These are phyloP conservation scores for Penicillium pancosmium DNA, from an alignment of 495 filamentous ascomycete species.

Conservation along the genomic window DNA sequence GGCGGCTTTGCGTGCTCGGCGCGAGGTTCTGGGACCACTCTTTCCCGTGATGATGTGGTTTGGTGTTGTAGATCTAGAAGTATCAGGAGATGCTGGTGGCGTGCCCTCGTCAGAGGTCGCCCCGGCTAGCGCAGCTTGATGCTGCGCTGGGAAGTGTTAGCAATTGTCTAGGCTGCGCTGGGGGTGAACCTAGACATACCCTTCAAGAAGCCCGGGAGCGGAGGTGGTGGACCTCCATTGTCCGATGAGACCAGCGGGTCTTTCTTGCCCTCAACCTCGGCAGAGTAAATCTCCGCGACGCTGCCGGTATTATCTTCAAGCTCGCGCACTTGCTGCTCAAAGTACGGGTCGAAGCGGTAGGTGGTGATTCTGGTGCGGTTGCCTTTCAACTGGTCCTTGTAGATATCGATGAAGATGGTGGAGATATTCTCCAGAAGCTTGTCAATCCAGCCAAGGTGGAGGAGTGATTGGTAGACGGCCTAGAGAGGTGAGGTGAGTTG, in stretches of 20 bases:
- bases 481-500: slow-evolving; percentile 36
- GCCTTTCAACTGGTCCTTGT: slow-evolving; percentile 82
- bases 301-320: slow-evolving; percentile 64
- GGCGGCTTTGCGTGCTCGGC: slow-evolving; percentile 78
- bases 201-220: slow-evolving; percentile 58
- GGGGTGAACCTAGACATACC: slow-evolving; percentile 34
- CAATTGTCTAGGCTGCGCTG: slow-evolving; percentile 19
- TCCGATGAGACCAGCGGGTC: slow-evolving; percentile 49
- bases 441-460: slow-evolving; percentile 96
- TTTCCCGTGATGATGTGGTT: slow-evolving; percentile 72
- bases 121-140: slow-evolving; percentile 49
- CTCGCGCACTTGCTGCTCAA: slow-evolving; percentile 87
- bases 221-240: slow-evolving; percentile 56
- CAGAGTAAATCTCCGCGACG: slow-evolving; percentile 33
- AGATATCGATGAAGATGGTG: slow-evolving; percentile 84
- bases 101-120: slow-evolving; percentile 56
- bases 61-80: slow-evolving; percentile 77
- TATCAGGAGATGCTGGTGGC: slow-evolving; percentile 71
- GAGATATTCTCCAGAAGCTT: slow-evolving; percentile 93
- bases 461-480: slow-evolving; percentile 94
- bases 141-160: slow-evolving; percentile 45
- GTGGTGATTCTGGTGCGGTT: slow-evolving; percentile 75
- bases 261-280: slow-evolving; percentile 41
- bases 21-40: slow-evolving; percentile 72
- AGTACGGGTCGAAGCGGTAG: slow-evolving; percentile 85